Base-by-base conservation (phyloP, 176 grass and related monocot genomes). In the Chloris gayana region DNA sequence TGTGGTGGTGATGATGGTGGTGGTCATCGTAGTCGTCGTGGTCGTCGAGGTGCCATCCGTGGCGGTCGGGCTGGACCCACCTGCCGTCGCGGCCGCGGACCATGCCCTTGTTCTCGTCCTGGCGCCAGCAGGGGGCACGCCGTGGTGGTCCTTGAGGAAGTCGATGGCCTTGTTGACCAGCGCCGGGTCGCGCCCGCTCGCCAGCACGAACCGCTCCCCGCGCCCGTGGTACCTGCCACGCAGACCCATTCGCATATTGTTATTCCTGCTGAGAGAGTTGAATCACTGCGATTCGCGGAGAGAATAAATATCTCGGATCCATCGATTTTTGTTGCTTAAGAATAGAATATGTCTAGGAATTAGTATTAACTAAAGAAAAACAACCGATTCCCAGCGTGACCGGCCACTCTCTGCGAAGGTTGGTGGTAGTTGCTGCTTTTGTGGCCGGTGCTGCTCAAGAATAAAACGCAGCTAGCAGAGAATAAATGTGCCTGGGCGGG, bases 21-120 rank as follows among this genome's bases (percentile, higher is more conserved):
- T 59, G 29, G 2, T 56, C 7, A 6, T 56, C 64, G 56, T 77
- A 2, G 58, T 80, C 37, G 49, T 93, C 76, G 74, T 93, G 69
- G 22, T 97, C 91, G 14, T 89, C 78, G 0, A 88, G 68, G 38
- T 84, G 81, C 74, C 82, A 76, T 5, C 74, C 78, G 1, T 80
- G 77, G 47, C 91, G 85, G 39, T 93, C 94, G 0, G 88, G 91
- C n/a, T 89, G 94, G 64, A 89, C 70, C 91, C 94, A 97, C 0
- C 94, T 91, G 0, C 94, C 94, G 15, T 91, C 86, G 15, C 18
- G 69, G 1, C 70, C 39, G 39, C 86, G 82, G 7, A 91, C 77
- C 88, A 97, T 93, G 80, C 94, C 94, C 67, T 93, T 97, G 91
- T 97, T 97, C 88, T 91, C 77, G 65, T 93, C 91, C 81, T 97